Conservation (phyloP, 2,329 filamentous ascomycete species). For the Cladophialophora exuberans region DNA sequence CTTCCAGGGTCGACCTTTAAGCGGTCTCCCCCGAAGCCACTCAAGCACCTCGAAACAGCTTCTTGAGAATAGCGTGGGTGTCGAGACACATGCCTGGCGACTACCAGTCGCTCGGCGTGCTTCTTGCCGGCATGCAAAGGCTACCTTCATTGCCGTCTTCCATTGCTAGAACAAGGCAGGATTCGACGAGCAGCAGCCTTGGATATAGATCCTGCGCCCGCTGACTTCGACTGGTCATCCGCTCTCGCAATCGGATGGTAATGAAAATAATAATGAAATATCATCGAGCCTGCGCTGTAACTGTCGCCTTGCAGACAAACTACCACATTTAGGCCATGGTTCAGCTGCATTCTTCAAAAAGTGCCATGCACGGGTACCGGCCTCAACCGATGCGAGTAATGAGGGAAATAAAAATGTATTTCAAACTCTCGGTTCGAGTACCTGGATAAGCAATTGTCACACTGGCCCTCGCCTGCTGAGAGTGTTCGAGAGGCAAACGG, state of each 20-base stretch:
- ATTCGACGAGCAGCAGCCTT: not conserved
- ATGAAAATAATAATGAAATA: conserved; percentile 14
- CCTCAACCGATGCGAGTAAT: not conserved
- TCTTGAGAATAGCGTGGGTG: conserved; percentile 10
- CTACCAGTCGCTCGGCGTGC: not conserved
- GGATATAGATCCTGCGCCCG: not conserved
- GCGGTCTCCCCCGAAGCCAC: conserved; percentile 5
- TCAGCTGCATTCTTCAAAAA: conserved; percentile 1
- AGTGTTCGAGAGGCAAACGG: not conserved
- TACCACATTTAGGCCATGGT: not conserved
- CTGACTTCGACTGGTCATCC: not conserved
- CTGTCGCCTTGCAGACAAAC: not conserved
- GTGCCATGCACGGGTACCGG: conserved; percentile 1
- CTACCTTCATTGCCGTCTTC: conserved; percentile 3
- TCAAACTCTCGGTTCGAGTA: not conserved
- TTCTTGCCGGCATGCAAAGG: not conserved
- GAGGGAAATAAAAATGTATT: conserved; percentile 1
- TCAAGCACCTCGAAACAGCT: not conserved
- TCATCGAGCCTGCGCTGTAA: not conserved
- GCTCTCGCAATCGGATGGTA: conserved; percentile 7
- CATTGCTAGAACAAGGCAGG: not conserved
- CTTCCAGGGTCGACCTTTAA: conserved; percentile 12
- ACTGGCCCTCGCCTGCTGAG: too few species aligned
- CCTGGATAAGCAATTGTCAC: too few species aligned
- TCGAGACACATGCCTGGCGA: conserved; percentile 2